These are phyloP conservation scores for Phalaenopsis aphrodite DNA, from an alignment of 106 monocot species.

Conservation along the genomic window DNA sequence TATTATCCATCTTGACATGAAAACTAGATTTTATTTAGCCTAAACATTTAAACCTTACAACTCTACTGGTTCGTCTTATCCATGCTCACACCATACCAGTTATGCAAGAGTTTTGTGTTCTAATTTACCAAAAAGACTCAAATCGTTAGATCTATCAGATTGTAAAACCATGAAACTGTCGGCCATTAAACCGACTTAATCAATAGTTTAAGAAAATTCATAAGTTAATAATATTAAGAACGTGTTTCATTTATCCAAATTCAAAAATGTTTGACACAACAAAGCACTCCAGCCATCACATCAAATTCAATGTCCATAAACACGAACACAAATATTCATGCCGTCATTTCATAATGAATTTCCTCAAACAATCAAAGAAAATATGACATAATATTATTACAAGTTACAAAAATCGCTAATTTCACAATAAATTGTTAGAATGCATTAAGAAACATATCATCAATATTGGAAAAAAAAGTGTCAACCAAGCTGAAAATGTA, in stretches of 20 bases:
- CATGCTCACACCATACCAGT: not conserved
- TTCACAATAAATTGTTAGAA: not conserved
- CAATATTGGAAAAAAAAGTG: not conserved
- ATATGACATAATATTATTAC: not conserved
- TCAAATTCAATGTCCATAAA: not conserved
- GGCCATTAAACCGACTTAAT: not conserved
- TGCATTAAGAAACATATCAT: not conserved
- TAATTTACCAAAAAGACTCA: not conserved
- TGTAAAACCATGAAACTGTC: not conserved
- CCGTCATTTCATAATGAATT: not conserved
- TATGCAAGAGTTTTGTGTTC: not conserved
- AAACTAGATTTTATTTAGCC: not conserved
- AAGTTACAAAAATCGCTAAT: not conserved
- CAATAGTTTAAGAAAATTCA: not conserved
- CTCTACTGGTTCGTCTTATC: not conserved
- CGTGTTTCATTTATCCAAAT: not conserved
- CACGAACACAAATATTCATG: not conserved
- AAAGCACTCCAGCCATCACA: not conserved
- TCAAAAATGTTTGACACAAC: not conserved
- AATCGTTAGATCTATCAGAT: not conserved
- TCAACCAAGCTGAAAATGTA: not conserved
- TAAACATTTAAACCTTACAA: not conserved
- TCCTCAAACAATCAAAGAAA: constrained; percentile 1
- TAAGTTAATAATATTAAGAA: not conserved
- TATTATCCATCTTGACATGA: not conserved